Evolutionary conservation across 192 early-diverging fungal species (phyloP), one percentile per base, ranked within the genome.

Genomic region (Glomus cerebriforme): DNA sequence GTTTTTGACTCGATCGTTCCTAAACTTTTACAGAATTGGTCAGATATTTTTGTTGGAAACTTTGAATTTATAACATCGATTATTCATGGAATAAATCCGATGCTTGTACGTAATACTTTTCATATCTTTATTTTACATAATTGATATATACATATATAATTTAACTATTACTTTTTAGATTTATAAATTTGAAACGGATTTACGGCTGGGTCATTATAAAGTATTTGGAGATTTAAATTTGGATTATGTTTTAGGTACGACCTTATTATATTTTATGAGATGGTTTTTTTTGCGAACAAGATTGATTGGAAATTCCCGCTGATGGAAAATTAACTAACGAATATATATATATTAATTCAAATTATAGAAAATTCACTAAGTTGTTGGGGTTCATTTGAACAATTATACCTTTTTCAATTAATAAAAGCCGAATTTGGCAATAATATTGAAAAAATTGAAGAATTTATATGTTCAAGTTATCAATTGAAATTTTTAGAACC

Each of bases 181-280:
- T 27, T 71, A 71, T 71, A 71, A 71, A 47, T 47, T 71, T 3
- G 69, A 71, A 7, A 71, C n/a, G 39, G 69, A 71, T 47, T 24
- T 71, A 22, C 39, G 69, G 19, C 45, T 47, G 24, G 24, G 27
- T 47, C 39, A 71, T 27, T 71, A 71, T 34, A 47, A 15, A 6
- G 13, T 71, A 12, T 22, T 71, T 24, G 69, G 69, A 24, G 26
- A 71, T 29, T 9, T 47, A 24, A 26, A 71, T 26, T 13, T 71
- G 19, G 69, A 71, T 71, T 10, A 13, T 27, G 43, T 71, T 26
- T 45, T 71, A 12, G 37, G 69, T 71, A 26, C 13, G 43, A 54
- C 10, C 27, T 45, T 47, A 26, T 43, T 47, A 7, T 47, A 17
- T 29, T 35, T 27, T 10, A 6, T 70, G 45, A 35, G 34, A 35